A percentile compares a stretch with the other conserved stretches of the same genome.
Evolutionary conservation across 495 filamentous ascomycete species (phyloP).

Genomic region (Aspergillus carlsbadensis): DNA sequence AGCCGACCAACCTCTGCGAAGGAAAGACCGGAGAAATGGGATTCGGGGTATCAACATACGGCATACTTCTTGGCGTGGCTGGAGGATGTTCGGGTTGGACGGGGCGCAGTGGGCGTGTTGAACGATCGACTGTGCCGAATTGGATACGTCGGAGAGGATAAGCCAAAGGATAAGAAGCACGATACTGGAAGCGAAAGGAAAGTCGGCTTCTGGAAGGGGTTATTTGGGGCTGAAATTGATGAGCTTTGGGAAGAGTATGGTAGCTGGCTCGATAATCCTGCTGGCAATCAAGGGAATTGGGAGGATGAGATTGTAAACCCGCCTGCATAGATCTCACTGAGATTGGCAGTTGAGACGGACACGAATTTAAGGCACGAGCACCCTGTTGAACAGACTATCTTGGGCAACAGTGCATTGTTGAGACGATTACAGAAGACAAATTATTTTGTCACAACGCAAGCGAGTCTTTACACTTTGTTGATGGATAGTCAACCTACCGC

Average conservation of each 20-base stretch:
- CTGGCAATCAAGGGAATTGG: constrained; percentile 19
- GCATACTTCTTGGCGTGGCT: constrained; percentile 82
- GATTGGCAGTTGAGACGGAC: too few relatives aligned
- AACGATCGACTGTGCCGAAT: constrained; percentile 67
- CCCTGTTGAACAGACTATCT: too few relatives aligned
- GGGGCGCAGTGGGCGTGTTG: constrained; percentile 66
- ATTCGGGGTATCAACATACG: constrained; percentile 89
- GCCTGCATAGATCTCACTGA: background rate
- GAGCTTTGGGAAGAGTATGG: constrained; percentile 77
- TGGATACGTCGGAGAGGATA: constrained; percentile 35
- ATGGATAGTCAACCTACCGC: too few relatives aligned
- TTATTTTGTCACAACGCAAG: too few relatives aligned
- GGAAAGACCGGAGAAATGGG: constrained; percentile 62
- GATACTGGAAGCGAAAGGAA: constrained; percentile 25
- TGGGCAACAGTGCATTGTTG: too few relatives aligned
- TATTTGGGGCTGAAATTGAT: constrained; percentile 63
- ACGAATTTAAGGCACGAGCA: too few relatives aligned
- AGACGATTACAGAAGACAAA: too few relatives aligned
- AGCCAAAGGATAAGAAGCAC: constrained; percentile 20
- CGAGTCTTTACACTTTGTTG: too few relatives aligned
- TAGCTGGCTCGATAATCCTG: constrained; percentile 31
- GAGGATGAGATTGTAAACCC: constrained; percentile 31
- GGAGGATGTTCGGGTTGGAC: constrained; percentile 67
- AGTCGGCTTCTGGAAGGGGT: constrained; percentile 66
- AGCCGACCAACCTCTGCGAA: constrained; percentile 51